Conservation (phyloP, 257 asterid genomes). For the Solanum ahanhuiri region DNA sequence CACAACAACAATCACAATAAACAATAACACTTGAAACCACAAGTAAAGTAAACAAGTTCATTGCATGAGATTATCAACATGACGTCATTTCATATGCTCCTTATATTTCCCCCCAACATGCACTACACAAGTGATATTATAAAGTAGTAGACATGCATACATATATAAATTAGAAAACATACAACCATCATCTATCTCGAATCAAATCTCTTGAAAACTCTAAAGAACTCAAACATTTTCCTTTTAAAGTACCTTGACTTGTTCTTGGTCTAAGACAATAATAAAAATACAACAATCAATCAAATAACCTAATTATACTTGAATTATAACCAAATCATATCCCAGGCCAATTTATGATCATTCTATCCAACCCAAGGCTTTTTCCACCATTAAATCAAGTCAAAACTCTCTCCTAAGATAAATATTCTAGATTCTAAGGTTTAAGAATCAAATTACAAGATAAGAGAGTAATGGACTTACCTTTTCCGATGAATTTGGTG, state of each 20-base stretch:
- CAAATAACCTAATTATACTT: not conserved
- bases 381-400: not conserved
- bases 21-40: not conserved
- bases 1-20: not conserved
- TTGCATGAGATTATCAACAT: not conserved
- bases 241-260: not conserved
- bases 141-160: not conserved
- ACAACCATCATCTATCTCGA: not conserved
- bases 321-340: not conserved
- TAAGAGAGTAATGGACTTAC: not conserved
- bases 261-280: not conserved
- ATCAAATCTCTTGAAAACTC: not conserved
- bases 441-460: not conserved
- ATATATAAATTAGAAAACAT: not conserved
- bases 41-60: not conserved
- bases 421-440: not conserved
- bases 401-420: not conserved
- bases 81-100: not conserved
- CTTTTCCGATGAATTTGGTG: not conserved
- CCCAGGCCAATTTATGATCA: not conserved
- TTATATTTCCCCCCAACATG: not conserved
- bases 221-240: not conserved
- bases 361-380: not conserved
- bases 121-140: not conserved
- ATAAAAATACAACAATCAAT: too few species aligned